A percentile compares a stretch with the other conserved stretches of the same genome.
These are phyloP conservation scores for Phytopythium kandeliae DNA, from an alignment of 352 stramenopile species.

Conservation along the genomic window DNA sequence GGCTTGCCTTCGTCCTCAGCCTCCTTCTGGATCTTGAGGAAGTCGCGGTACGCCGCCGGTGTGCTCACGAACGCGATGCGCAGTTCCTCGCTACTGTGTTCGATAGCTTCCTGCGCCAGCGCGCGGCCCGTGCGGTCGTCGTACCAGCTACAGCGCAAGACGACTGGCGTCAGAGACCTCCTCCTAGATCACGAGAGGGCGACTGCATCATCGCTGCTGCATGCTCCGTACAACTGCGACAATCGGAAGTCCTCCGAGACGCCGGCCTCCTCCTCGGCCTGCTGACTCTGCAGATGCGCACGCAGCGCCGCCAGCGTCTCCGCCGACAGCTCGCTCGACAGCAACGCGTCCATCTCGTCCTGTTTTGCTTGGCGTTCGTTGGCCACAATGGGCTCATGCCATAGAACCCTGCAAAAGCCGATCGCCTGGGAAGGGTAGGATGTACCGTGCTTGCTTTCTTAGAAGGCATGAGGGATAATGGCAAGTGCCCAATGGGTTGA, in stretches of 20 bases:
- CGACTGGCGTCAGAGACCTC: neutral
- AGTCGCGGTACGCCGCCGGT: constrained; percentile 38
- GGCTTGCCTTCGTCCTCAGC: constrained; percentile 10
- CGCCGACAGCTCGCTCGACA: constrained; percentile 41
- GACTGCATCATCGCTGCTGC: no score
- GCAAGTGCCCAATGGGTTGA: no score
- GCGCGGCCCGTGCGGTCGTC: constrained; percentile 40
- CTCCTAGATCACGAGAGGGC: no score
- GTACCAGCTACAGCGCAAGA: constrained; percentile 32
- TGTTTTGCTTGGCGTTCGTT: neutral
- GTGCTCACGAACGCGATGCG: constrained; percentile 51
- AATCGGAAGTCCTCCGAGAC: constrained; percentile 53
- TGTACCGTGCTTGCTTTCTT: no score
- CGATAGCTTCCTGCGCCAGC: constrained; percentile 40
- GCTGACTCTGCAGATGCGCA: constrained; percentile 35
- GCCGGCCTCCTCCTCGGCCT: constrained; percentile 25
- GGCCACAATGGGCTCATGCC: neutral
- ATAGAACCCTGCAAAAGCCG: constrained; percentile 2
- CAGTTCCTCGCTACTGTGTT: constrained; percentile 32
- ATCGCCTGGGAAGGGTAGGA: no score
- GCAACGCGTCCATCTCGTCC: constrained; percentile 28
- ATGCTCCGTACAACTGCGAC: constrained; percentile 35
- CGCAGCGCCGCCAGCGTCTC: constrained; percentile 46
- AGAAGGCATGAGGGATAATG: no score
- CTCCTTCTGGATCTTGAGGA: constrained; percentile 30